These are phyloP conservation scores for Cercospora brassicicola DNA, from an alignment of 2,329 filamentous ascomycete genomes.

Conservation along the genomic window DNA sequence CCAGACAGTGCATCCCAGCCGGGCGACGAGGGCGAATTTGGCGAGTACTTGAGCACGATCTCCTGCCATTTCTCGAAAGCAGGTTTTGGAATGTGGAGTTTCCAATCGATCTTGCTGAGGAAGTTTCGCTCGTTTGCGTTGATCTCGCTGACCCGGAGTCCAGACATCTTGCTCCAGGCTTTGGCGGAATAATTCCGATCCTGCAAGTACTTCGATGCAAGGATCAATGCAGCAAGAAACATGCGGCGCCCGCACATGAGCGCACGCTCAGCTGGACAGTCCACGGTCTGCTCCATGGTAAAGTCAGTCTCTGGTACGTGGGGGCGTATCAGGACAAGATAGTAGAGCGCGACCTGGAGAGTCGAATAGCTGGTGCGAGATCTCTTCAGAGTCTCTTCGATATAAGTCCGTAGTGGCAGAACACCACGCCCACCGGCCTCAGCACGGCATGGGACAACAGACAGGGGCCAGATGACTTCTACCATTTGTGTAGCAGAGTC, in stretches of 20 bases:
- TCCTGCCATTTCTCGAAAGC: slow-evolving; percentile 93
- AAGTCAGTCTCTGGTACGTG: slow-evolving; percentile 82
- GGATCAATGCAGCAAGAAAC: slow-evolving; percentile 91
- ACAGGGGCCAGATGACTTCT: slow-evolving; percentile 93
- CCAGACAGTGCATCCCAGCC: slow-evolving; percentile 22
- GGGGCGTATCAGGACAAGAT: slow-evolving; percentile 88
- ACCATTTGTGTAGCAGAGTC: slow-evolving; percentile 97
- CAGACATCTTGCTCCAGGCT: slow-evolving; percentile 98
- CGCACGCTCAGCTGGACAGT: slow-evolving; percentile 70
- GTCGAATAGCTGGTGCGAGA: slow-evolving; percentile 98
- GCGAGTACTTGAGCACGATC: slow-evolving; percentile 81
- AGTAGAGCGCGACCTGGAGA: slow-evolving; percentile 93
- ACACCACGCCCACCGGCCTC: slow-evolving; percentile 73
- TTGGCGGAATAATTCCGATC: slow-evolving; percentile 96
- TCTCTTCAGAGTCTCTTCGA: slow-evolving; percentile 91
- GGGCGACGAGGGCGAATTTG: slow-evolving; percentile 46
- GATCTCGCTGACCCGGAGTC: slow-evolving; percentile 88
- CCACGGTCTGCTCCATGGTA: slow-evolving; percentile 78
- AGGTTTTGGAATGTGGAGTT: slow-evolving; percentile 85
- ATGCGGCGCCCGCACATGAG: slow-evolving; percentile 95
- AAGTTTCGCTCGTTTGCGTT: slow-evolving; percentile 96
- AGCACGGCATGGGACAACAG: slow-evolving; percentile 73
- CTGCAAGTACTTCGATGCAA: slow-evolving; percentile 96
- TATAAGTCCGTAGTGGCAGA: slow-evolving; percentile 88
- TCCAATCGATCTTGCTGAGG: slow-evolving; percentile 86